Base-by-base conservation (phyloP, 768 basidiomycete species). In the Tephrocybe sp. region DNA sequence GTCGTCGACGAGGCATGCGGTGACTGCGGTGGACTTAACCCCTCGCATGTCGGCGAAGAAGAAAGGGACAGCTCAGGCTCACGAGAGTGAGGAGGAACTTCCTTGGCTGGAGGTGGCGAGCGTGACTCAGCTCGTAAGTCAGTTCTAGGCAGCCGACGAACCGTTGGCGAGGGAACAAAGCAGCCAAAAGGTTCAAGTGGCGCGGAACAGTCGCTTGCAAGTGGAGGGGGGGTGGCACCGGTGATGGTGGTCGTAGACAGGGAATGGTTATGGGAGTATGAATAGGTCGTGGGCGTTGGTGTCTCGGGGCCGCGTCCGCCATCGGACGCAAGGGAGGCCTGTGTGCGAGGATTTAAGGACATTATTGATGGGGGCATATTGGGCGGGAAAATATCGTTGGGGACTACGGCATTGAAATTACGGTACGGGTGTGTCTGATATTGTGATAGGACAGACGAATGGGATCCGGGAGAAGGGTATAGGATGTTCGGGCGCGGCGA, bases 241-340 rank as follows among this genome's bases (percentile, higher is more conserved):
- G 73, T 74, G 47, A 78, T 69, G 0, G 78, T 82, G 4, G 76
- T 67, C 50, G 66, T 74, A 4, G 80, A 81, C 32, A 73, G 69
- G 15, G 77, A 70, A 57, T 82, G 80, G 25, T 69, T 57, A 48
- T 79, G 77, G n/a, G 72, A 66, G 47, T 69, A 64, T 27, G 56
- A 52, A 56, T 68, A 68, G 32, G 63, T 64, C 0, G 62, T 54
- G 28, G 75, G 75, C 5, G 74, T 77, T 4, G 74, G 74, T 15
- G 74, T 76, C 26, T 69, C 70, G 3, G 69, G 71, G 35, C 75
- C 71, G 40, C 61, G 57, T 27, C 59, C 67, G 25, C 44, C 45
- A 32, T 59, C 51, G 6, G 47, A 46, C 27, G 47, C 38, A n/a
- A 59, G 50, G 9, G 59, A 55, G 40, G 54, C 55, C 43, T 54